These are phyloP conservation scores for Candida sp. DNA, from an alignment of 1,139 yeast genomes.

Conservation along the genomic window DNA sequence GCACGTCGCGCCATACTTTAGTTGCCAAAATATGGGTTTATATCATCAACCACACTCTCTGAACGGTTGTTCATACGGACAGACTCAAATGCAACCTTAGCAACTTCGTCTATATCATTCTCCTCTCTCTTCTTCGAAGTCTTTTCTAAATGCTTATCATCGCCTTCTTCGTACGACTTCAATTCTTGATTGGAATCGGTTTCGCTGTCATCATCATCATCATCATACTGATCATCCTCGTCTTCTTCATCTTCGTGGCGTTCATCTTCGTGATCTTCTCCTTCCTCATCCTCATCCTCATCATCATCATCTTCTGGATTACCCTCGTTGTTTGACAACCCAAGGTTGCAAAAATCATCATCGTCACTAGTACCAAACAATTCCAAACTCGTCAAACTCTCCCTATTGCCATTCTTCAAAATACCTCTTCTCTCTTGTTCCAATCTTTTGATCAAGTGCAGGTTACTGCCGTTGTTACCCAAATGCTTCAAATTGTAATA, in stretches of 20 bases:
- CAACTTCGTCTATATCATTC: background rate
- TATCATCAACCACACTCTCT: conserved; percentile 12
- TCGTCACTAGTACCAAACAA: conserved; percentile 12
- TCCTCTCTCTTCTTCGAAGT: too few relatives aligned
- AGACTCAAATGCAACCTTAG: conserved; percentile 3
- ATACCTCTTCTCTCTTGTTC: conserved; percentile 8
- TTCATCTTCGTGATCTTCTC: background rate
- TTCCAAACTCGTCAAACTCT: conserved; percentile 8
- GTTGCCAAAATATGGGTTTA: conserved; percentile 10
- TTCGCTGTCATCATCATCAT: too few relatives aligned
- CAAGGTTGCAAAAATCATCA: conserved; percentile 13
- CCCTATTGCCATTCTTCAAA: conserved; percentile 6
- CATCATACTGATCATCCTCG: conserved; percentile 4
- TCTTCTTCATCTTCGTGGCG: conserved; percentile 4
- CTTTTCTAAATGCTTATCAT: conserved; percentile 2
- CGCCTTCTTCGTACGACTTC: conserved; percentile 1
- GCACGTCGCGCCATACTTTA: background rate
- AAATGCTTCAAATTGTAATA: conserved; percentile 7
- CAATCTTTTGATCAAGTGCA: conserved; percentile 8
- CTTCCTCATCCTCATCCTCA: conserved; percentile 6
- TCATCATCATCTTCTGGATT: conserved; percentile 4
- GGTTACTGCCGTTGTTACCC: conserved; percentile 1
- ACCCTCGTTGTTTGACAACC: conserved; percentile 6
- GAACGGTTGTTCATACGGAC: conserved; percentile 7
- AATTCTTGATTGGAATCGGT: background rate